Evolutionary conservation across 108 stramenopile species (phyloP).

Genomic region (Fragilariopsis cylindrus): DNA sequence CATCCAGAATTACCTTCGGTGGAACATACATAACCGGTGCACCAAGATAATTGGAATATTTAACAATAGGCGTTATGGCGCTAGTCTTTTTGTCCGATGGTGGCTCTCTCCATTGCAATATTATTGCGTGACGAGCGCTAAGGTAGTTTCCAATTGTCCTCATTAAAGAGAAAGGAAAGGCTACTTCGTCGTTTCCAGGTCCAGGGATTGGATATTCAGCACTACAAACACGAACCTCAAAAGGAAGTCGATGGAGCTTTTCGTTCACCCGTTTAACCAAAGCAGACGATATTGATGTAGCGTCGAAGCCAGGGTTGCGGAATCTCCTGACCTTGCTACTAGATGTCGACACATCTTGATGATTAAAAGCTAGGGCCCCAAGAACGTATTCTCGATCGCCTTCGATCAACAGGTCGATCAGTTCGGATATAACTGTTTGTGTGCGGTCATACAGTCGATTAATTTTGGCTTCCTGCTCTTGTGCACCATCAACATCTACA

Average conservation of each 20-base stretch:
- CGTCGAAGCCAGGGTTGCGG: conserved; percentile 58
- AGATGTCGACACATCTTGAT: conserved; percentile 1
- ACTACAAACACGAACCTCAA: conserved; percentile 77
- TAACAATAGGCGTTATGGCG: conserved; percentile 7
- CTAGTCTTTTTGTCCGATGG: conserved; percentile 38
- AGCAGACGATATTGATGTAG: conserved; percentile 42
- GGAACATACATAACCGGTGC: conserved; percentile 57
- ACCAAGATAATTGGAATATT: conserved; percentile 22
- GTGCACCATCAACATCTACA: conserved; percentile 36
- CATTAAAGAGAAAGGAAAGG: conserved; percentile 76
- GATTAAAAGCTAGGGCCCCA: conserved; percentile 45
- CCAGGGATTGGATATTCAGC: conserved; percentile 8
- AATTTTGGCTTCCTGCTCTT: conserved; percentile 33
- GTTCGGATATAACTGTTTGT: conserved; percentile 55
- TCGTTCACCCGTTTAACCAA: conserved; percentile 55
- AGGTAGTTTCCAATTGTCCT: conserved; percentile 83
- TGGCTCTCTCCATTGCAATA: conserved; percentile 74
- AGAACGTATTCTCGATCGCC: conserved; percentile 62
- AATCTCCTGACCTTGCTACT: conserved; percentile 23
- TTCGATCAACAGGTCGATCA: conserved; percentile 70
- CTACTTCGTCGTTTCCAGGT: conserved; percentile 49
- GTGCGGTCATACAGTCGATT: conserved; percentile 50
- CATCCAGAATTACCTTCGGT: conserved; percentile 47
- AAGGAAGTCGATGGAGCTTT: conserved; percentile 70
- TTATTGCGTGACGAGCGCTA: conserved; percentile 65